These are phyloP conservation scores for Lepidium aucheri DNA, from an alignment of 345 rosid species.

Conservation along the genomic window DNA sequence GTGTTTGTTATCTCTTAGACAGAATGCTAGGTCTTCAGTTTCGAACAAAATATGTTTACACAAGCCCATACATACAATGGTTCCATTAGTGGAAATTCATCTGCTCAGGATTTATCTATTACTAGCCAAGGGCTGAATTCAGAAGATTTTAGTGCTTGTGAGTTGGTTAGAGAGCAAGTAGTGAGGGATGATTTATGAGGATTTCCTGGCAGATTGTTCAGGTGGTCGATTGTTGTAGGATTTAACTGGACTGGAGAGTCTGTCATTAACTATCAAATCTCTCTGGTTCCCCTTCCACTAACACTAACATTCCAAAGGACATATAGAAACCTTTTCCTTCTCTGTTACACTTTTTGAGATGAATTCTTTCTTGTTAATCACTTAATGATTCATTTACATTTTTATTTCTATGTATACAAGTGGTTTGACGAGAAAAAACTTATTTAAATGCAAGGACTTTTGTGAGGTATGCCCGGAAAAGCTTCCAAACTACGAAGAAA, in stretches of 20 bases:
- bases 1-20: neutral
- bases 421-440: neutral
- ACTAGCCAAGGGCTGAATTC: neutral
- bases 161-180: neutral
- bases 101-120: neutral
- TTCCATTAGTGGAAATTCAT: neutral
- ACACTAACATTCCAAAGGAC: neutral
- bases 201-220: neutral
- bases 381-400: neutral
- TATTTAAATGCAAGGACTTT: constrained; percentile 49
- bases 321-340: neutral
- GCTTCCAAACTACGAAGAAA: constrained; percentile 78
- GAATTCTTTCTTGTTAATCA: neutral
- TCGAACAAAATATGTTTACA: neutral
- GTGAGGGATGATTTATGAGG: neutral
- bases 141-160: neutral
- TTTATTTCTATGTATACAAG: neutral
- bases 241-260: neutral
- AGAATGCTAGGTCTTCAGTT: neutral
- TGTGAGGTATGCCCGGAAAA: constrained; percentile 89
- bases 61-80: neutral
- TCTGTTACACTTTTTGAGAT: neutral
- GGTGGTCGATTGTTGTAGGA: neutral
- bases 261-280: neutral
- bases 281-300: neutral